These are phyloP conservation scores for Peterozyma toletana DNA, from an alignment of 805 yeast species.

Conservation along the genomic window DNA sequence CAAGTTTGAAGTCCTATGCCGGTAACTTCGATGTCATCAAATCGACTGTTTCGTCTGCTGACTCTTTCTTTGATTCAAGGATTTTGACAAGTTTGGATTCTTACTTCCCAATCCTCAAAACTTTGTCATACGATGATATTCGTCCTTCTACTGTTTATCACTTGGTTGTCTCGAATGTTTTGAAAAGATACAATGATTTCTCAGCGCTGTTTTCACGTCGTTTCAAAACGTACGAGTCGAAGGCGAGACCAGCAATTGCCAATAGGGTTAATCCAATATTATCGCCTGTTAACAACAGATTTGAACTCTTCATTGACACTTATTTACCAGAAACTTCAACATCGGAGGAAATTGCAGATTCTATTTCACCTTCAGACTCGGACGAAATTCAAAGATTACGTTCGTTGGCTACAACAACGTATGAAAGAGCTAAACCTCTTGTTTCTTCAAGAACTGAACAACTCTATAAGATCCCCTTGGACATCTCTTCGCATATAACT, in stretches of 20 bases:
- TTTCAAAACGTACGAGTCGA: background rate
- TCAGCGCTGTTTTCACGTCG: no score
- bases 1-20: constrained; percentile 10
- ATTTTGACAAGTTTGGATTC: constrained; percentile 20
- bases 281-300: constrained; percentile 20
- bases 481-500: constrained; percentile 22
- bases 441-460: constrained; percentile 11
- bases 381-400: constrained; percentile 21
- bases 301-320: constrained; percentile 18
- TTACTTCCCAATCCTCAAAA: constrained; percentile 19
- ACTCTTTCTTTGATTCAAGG: constrained; percentile 14
- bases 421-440: constrained; percentile 18
- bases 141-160: background rate
- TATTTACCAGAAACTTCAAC: constrained; percentile 19
- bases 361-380: constrained; percentile 1
- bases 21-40: constrained; percentile 14
- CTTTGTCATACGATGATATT: background rate
- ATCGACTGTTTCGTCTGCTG: constrained; percentile 14
- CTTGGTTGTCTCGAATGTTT: background rate
- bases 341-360: constrained; percentile 3
- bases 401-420: constrained; percentile 17
- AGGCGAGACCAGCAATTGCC: constrained; percentile 10
- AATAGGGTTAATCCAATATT: constrained; percentile 19
- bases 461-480: constrained; percentile 9
- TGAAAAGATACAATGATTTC: background rate